Base-by-base conservation (phyloP, 2,329 filamentous ascomycete species). In the Teratosphaeria destructans region DNA sequence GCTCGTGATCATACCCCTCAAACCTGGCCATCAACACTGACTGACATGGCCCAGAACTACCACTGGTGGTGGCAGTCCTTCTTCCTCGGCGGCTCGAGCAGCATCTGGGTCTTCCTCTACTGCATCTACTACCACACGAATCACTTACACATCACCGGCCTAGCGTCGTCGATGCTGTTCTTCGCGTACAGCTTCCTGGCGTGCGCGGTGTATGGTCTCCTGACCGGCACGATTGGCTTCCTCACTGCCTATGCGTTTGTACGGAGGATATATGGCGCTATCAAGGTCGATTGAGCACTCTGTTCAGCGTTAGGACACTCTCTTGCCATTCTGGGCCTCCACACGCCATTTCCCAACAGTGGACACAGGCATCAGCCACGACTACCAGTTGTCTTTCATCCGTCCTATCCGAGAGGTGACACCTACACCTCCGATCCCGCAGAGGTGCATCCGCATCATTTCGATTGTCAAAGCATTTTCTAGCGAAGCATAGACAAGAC, bases 1-100 rank as follows among this genome's bases (percentile, higher is more conserved):
- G 75, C 65, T n/a, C 23, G 14, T 7, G 6, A n/a, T 49, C 35
- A 16, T 37, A 27, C 16, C 29, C 55, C 10, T 29, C 16, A 56
- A 23, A 14, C 5, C 47, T 39, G 5, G 16, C 6, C 11, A 47
- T 12, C 14, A 5, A 16, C 2, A 39, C 57, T 53, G 32, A 59
- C 49, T 49, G 27, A 16, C 47, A 54, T 49, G 52, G 26, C 52
- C 16, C 66, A 84, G 81, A 91, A 95, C 73, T 87, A 94, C 74
- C 83, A 90, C 72, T 95, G 90, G 90, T 94, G 89, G 89, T 95
- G 90, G 90, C 88, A 89, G 72, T 90, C 87, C 57, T 94, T 95
- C 76, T 75, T 89, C 55, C 83, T 91, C 8, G 90, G 90, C 53
- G 87, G 86, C 55, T 84, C 86, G 66, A 90, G 86, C 66, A 83